A percentile compares a stretch with the other conserved stretches of the same genome.
phyloP scores from a whole-genome alignment of 2,329 filamentous ascomycete genomes.

The Cladophialophora immunda region DNA sequence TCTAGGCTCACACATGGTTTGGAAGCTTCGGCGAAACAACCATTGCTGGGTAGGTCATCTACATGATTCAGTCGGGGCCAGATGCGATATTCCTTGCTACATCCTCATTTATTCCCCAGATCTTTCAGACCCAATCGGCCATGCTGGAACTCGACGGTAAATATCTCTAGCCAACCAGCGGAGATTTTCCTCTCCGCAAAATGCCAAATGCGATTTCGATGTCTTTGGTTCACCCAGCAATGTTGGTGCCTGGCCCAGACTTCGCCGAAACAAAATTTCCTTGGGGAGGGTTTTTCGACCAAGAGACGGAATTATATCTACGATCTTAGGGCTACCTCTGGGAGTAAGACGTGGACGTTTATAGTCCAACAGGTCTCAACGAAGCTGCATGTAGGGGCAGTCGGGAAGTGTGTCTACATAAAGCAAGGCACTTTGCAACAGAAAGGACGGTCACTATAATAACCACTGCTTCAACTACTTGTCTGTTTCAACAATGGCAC shows the following conservation, averaged over 20 bases:
- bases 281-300: no score
- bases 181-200: no score
- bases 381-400: neutral
- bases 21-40: slow-evolving; percentile 17
- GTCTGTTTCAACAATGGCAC: slow-evolving; percentile 22
- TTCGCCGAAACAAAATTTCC: slow-evolving; percentile 25
- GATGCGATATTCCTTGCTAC: no score
- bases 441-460: no score
- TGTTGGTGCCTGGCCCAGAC: slow-evolving; percentile 5
- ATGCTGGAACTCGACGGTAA: no score
- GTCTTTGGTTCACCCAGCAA: slow-evolving; percentile 2
- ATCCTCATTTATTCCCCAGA: no score
- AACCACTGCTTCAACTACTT: no score
- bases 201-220: slow-evolving; percentile 3
- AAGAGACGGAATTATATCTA: slow-evolving; percentile 3
- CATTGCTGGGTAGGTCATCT: neutral
- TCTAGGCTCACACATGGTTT: slow-evolving; percentile 6
- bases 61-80: no score
- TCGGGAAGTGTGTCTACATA: no score
- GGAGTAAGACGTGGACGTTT: neutral
- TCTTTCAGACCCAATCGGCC: no score
- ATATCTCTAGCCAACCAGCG: no score
- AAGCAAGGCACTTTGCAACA: no score
- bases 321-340: neutral
- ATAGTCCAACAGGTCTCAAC: neutral